Base-by-base conservation (phyloP, 139 green algal species). In the Asterochloris sp. region DNA sequence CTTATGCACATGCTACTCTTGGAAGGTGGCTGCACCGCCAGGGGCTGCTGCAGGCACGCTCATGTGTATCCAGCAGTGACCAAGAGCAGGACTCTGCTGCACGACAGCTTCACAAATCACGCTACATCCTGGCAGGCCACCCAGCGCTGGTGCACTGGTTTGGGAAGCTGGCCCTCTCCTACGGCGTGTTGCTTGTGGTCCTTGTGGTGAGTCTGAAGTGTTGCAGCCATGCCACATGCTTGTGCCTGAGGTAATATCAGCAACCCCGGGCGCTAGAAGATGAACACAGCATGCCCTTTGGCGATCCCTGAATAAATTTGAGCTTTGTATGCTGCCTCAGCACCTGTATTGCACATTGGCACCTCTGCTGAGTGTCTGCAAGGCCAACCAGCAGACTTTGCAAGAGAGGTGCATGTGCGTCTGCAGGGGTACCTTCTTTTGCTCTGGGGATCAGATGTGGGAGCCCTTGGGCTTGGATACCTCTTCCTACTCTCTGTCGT, bases 381-480 rank as follows among this genome's bases (percentile, higher is more conserved):
- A 54, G 2, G 10, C 69, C 13, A 76, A 29, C 69, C 23, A 76
- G 69, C 24, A n/a, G 13, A 54, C 2, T 9, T 38, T 28, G n/a
- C n/a, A 28, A 76, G n/a, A 4, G 1, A 62, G 67, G 1, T 79
- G n/a, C n/a, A 28, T 26, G 17, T 23, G 29, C 15, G 15, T 12
- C 38, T 81, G 74, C 78, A 87, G 83, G 75, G 17, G 2, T 89
- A 91, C 68, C 61, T 79, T n/a, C 66, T 89, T 47, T 9, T 91
- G 73, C 61, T 91, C 62, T 38, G 80, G 16, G 77, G 76, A 10
- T 83, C 73, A 13, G 29, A 71, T 26, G 29, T 85, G 16, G 71
- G 74, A 29, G 64, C 87, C 54, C 47, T 91, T 13, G 85, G 87
- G 29, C 69, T 91, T 28, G 73, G n/a, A 0, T 89, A 89, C 74